Evolutionary conservation across 2,329 filamentous ascomycete species (phyloP).

Genomic region (Hypoxylon sp.): DNA sequence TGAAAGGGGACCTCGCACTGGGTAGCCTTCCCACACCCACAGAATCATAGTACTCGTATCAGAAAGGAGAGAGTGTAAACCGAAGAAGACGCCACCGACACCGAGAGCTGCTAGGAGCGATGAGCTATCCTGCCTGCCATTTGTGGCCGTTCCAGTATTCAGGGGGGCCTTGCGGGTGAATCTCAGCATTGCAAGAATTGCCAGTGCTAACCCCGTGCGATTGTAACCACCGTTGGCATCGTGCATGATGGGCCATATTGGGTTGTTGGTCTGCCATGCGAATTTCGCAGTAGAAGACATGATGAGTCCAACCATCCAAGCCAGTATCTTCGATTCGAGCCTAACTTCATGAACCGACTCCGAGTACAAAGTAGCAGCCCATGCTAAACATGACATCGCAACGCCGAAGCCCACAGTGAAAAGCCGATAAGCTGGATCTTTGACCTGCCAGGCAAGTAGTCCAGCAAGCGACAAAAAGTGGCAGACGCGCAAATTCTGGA

Average conservation of each 20-base stretch:
- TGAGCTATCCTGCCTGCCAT: conserved; percentile 69
- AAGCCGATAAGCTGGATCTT: conserved; percentile 79
- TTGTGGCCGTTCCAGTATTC: conserved; percentile 53
- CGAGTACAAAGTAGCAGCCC: conserved; percentile 83
- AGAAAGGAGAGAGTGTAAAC: conserved; percentile 89
- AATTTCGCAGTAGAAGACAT: conserved; percentile 92
- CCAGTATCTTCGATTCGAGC: conserved; percentile 84
- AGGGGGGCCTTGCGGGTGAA: conserved; percentile 76
- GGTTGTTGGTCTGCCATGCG: conserved; percentile 93
- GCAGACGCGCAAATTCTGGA: conserved; percentile 75
- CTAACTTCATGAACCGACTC: conserved; percentile 80
- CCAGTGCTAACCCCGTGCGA: conserved; percentile 81
- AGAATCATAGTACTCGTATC: conserved; percentile 99
- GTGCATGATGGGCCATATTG: conserved; percentile 95
- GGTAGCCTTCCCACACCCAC: conserved; percentile 98
- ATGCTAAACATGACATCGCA: conserved; percentile 82
- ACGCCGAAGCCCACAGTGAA: conserved; percentile 86
- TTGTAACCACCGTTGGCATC: conserved; percentile 93
- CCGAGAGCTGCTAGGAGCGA: conserved; percentile 80
- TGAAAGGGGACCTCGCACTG: conserved; percentile 86
- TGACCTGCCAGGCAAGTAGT: conserved; percentile 81
- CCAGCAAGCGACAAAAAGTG: conserved; percentile 84
- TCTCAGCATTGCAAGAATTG: conserved; percentile 78
- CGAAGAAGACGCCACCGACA: conserved; percentile 87
- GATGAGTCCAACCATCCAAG: conserved; percentile 84